Evolutionary conservation across 2,329 filamentous ascomycete genomes (phyloP), one percentile per base, ranked within the genome.

Genomic region (Pestalotiopsis sp.): DNA sequence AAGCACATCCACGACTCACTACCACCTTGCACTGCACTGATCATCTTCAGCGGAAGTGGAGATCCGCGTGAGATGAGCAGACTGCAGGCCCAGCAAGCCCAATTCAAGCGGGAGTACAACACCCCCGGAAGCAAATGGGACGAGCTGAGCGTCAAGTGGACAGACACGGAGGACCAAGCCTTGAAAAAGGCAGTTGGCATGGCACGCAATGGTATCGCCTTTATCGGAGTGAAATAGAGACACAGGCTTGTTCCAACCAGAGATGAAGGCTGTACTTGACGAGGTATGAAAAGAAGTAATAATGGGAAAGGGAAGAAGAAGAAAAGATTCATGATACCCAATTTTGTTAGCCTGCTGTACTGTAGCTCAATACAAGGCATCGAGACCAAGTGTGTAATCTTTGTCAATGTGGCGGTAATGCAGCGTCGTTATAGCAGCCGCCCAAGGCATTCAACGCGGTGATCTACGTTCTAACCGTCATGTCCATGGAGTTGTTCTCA

Each of bases 41-140:
- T 92, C 60, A 80, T 92, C 41, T 89, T 90, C 78, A 90, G 87
- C 72, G 90, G 90, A 70, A 90, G 87, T 5, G 90, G 90, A 52
- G 89, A 92, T 73, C 90, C 90, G n/a, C 86, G 89, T 41, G 86
- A 89, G 74, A 91, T 92, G 89, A 86, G 85, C 69, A 82, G 84
- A 55, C 80, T 92, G 72, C 88, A 91, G 80, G 84, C 84, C 25
- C 81, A 90, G 82, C 87, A 91, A 64, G 76, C 83, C 6, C 85
- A 87, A 77, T 91, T 87, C 82, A 88, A 86, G 76, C 85, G 84
- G 72, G 90, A 92, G 78, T 92, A 90, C 77, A 89, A 90, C 77
- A 86, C 85, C 9, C 86, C 86, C 0, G 87, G 88, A 13, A 87
- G 83, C 71, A 90, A 90, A 72, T 92, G 90, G 90, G 89, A 92